Base-by-base conservation (phyloP, 768 basidiomycete genomes). In the Trametes cubensis region DNA sequence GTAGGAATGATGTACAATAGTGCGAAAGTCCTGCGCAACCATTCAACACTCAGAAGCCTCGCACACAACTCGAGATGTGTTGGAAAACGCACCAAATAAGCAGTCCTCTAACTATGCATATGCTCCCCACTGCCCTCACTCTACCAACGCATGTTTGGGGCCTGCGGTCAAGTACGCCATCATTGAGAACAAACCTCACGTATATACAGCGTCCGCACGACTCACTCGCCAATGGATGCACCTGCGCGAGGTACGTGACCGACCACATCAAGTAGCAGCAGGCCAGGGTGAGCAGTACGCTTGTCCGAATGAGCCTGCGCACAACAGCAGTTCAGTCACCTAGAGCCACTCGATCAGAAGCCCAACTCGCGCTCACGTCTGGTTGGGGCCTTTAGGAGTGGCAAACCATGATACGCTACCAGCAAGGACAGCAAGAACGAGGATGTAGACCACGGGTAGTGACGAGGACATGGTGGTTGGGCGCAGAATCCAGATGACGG, bases 261-360 rank as follows among this genome's bases (percentile, higher is more conserved):
- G 89, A 89, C 95, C 95, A 98, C 87, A 98, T 88, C 69, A 98
- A 84, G 78, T 95, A 98, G 76, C 92, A 95, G 58, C 84, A 89
- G 3, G 85, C 79, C 18, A 98, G 75, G 2, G 91, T 83, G 63
- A 98, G 83, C 78, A 93, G 80, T 50, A 94, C 71, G 64, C 82
- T 83, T 2, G 94, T 90, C 67, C 95, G 89, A 65, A 95, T 83
- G 54, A 95, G 83, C 60, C 95, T 98, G 74, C 17, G 44, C 6
- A 50, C 17, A 15, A 30, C 34, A 28, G 15, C 51, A 20, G 58
- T 6, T 28, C 41, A 42, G 17, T 48, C 23, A 39, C 26, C 18
- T 21, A 38, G 18, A 41, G 13, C 26, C 2, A 41, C 42, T 52
- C 18, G 45, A 25, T 8, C 15, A 40, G 28, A n/a, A 26, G 62